These are phyloP conservation scores for Cladophialophora bantiana DNA, from an alignment of 2,329 filamentous ascomycete genomes.

Conservation along the genomic window DNA sequence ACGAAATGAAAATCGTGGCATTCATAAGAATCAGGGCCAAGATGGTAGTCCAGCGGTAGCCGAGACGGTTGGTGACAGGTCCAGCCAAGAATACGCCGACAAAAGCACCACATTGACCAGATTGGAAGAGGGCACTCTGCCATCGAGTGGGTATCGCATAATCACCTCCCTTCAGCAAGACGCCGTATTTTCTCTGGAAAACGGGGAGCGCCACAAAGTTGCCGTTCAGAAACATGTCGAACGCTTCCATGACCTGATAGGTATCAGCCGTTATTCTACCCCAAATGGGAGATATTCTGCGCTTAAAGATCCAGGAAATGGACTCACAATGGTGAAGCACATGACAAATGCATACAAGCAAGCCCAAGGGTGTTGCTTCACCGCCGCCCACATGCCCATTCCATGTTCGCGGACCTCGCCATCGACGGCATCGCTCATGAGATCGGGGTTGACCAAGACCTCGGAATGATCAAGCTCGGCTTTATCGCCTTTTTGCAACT, in stretches of 20 bases:
- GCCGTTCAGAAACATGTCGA: slow-evolving; percentile 67
- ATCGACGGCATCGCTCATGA: slow-evolving; percentile 61
- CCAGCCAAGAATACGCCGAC: slow-evolving; percentile 67
- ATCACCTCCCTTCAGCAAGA: slow-evolving; percentile 42
- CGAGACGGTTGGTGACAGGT: slow-evolving; percentile 65
- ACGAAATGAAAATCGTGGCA: slow-evolving; percentile 65
- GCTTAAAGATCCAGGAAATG: slow-evolving; percentile 27
- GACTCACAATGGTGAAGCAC: slow-evolving; percentile 63
- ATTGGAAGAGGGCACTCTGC: slow-evolving; percentile 65
- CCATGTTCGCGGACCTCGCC: slow-evolving; percentile 63
- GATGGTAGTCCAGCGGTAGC: slow-evolving; percentile 68
- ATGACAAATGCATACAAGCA: slow-evolving; percentile 63
- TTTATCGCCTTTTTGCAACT: not conserved
- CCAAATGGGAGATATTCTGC: not conserved
- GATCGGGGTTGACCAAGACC: slow-evolving; percentile 46
- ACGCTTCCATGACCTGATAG: slow-evolving; percentile 68
- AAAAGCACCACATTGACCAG: slow-evolving; percentile 65
- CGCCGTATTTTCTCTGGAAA: slow-evolving; percentile 59
- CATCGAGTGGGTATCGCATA: slow-evolving; percentile 60
- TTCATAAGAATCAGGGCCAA: slow-evolving; percentile 64
- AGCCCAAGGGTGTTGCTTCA: slow-evolving; percentile 61
- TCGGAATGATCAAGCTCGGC: slow-evolving; percentile 47
- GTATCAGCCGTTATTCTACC: slow-evolving; percentile 16
- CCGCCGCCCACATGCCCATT: slow-evolving; percentile 59
- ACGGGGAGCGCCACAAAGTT: slow-evolving; percentile 62